Evolutionary conservation across 768 basidiomycete genomes (phyloP), one percentile per base, ranked within the genome.

Genomic region (Hericium erinaceus): DNA sequence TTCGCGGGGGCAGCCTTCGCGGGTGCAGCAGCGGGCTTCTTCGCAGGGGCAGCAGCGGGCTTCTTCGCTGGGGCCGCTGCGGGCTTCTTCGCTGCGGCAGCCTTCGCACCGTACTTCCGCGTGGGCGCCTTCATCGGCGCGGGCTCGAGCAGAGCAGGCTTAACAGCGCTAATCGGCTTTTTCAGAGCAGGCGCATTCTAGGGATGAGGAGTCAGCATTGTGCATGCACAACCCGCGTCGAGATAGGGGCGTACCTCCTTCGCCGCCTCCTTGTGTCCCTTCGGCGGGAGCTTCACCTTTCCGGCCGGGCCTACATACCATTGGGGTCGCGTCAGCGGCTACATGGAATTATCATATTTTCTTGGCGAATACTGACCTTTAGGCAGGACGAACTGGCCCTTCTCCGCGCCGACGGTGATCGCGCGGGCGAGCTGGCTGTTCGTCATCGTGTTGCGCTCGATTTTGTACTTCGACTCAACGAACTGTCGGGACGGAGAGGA

Each of bases 241-340:
- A 33, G 7, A 46, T 46, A 46, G 44, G 44, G 44, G 44, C 68
- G 44, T 54, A 85, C 84, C 80, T 87, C 84, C 67, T 85, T 85
- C 15, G 78, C 52, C 13, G 52, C 18, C 20, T 68, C 8, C 71
- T 73, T 57, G 60, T 68, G 1, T 55, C 59, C 62, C 71, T 82
- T 85, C 24, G 79, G 77, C 0, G 83, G 78, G 20, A 89, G 78
- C 68, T 87, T 89, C 58, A 91, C 85, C 66, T 85, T 81, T 53
- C 87, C 87, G n/a, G 83, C 80, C 5, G 77, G 76, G 64, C 80
- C 84, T 53, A 38, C 2, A 16, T 37, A 18, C 18, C 5, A 12
- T 0, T 4, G 20, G 3, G 2, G 16, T 2, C 13, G 13, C 52
- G 26, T 4, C 6, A n/a, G 11, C 18, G 37, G 11, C 15, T 26